A percentile compares a stretch with the other conserved stretches of the same genome.
Conservation (phyloP, 345 rosid species). For the Brassica nigra region DNA sequence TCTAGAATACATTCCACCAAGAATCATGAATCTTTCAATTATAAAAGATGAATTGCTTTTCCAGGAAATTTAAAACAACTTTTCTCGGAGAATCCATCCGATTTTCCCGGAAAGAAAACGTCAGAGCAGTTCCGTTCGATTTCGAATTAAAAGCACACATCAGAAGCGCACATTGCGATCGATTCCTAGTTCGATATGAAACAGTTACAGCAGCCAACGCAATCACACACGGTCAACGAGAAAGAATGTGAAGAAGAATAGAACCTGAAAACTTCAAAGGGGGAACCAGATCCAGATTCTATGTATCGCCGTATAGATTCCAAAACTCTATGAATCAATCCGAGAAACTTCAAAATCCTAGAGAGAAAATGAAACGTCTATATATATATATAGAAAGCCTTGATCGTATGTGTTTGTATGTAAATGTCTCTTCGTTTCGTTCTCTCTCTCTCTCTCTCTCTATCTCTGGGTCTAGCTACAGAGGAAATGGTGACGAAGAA, state of each 20-base stretch:
- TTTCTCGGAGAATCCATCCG: constrained; percentile 26
- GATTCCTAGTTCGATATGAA: not conserved
- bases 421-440: constrained; percentile 25
- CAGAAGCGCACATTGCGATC: constrained; percentile 31
- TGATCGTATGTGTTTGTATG: not conserved
- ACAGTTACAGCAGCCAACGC: not conserved
- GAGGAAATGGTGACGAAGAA: constrained; percentile 11
- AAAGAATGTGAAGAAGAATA: constrained; percentile 16
- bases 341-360: not conserved
- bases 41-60: not conserved
- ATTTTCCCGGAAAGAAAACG: not conserved
- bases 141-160: not conserved
- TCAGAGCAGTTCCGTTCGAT: constrained; percentile 9
- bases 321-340: not conserved
- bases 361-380: not conserved
- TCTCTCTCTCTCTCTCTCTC: constrained; percentile 16
- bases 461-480: not conserved
- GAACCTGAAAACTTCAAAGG: constrained; percentile 23
- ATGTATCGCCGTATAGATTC: not conserved
- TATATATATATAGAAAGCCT: not conserved
- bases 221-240: constrained; percentile 8
- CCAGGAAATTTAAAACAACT: not conserved
- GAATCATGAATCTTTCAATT: not conserved
- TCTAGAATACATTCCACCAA: not conserved
- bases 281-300: constrained; percentile 30